A percentile compares a stretch with the other conserved stretches of the same genome.
Evolutionary conservation across 2,329 filamentous ascomycete genomes (phyloP).

Genomic region (Alternaria panax): DNA sequence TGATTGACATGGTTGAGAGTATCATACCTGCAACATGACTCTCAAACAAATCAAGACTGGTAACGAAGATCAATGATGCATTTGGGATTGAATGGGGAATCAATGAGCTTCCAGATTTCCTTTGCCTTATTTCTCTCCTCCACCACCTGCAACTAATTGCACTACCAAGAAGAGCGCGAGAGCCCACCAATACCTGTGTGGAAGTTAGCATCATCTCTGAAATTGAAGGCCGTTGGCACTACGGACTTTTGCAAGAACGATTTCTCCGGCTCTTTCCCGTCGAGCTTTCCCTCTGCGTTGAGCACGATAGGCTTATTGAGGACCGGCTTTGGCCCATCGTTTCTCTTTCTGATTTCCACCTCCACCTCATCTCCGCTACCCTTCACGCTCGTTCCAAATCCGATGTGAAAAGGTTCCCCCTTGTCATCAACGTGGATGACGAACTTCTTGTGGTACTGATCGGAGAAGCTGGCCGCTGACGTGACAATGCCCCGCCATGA

Average conservation of each 20-base stretch:
- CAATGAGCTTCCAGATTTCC: not conserved
- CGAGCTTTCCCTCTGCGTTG: slow-evolving; percentile 63
- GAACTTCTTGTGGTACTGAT: slow-evolving; percentile 54
- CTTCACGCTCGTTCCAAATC: slow-evolving; percentile 50
- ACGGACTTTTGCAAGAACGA: slow-evolving; percentile 60
- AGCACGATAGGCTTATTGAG: slow-evolving; percentile 63
- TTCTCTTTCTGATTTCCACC: slow-evolving; percentile 52
- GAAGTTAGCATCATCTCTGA: slow-evolving; percentile 19
- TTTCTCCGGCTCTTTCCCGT: slow-evolving; percentile 56
- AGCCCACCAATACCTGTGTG: slow-evolving; percentile 59
- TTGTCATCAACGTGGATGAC: slow-evolving; percentile 54
- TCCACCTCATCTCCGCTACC: slow-evolving; percentile 48
- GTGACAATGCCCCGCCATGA: slow-evolving; percentile 58
- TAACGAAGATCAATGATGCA: not conserved
- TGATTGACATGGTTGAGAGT: not conserved
- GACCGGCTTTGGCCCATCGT: slow-evolving; percentile 51
- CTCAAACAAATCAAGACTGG: not conserved
- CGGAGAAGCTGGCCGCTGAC: slow-evolving; percentile 52
- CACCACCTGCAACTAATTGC: slow-evolving; percentile 55
- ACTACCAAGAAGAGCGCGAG: slow-evolving; percentile 57
- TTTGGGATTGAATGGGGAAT: slow-evolving; percentile 1
- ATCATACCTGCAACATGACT: not conserved
- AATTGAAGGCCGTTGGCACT: not conserved
- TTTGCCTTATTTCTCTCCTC: slow-evolving; percentile 35
- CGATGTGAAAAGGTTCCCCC: slow-evolving; percentile 55